Evolutionary conservation across 495 filamentous ascomycete genomes (phyloP).

Genomic region (Penicillium odoratum): DNA sequence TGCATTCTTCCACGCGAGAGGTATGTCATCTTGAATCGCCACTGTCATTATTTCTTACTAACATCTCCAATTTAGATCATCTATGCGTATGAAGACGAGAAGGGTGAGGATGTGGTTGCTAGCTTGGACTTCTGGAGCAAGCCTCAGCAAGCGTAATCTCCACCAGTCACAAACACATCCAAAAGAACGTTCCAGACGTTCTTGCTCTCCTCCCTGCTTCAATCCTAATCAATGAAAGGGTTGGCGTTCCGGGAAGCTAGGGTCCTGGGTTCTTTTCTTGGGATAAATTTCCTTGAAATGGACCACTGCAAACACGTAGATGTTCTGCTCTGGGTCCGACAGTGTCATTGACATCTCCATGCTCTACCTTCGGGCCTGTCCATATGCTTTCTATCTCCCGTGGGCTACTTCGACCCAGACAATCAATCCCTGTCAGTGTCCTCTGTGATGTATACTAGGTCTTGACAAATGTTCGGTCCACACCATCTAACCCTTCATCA

Average conservation of each 20-base stretch:
- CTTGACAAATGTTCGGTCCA: not conserved
- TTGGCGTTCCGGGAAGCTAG: not conserved
- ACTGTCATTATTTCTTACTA: constrained; percentile 11
- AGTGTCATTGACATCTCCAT: not conserved
- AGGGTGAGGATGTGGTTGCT: constrained; percentile 87
- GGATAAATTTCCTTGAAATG: not conserved
- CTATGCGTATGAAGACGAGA: constrained; percentile 96
- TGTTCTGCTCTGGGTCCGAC: not conserved
- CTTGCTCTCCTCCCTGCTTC: not conserved
- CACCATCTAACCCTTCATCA: not conserved
- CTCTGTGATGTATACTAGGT: constrained; percentile 4
- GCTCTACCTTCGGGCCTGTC: not conserved
- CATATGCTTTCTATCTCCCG: not conserved
- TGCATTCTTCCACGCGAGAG: constrained; percentile 95
- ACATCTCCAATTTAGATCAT: constrained; percentile 60
- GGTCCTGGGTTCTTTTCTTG: not conserved
- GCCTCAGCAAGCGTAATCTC: constrained; percentile 30
- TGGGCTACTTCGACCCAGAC: not conserved
- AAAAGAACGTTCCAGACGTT: not conserved
- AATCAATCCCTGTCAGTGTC: not conserved
- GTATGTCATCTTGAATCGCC: constrained; percentile 49
- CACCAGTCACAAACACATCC: not conserved
- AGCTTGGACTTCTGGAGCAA: constrained; percentile 96
- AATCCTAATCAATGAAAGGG: not conserved
- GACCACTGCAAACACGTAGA: not conserved